Conservation (phyloP, 2,329 filamentous ascomycete species). For the Aureobasidium musti region DNA sequence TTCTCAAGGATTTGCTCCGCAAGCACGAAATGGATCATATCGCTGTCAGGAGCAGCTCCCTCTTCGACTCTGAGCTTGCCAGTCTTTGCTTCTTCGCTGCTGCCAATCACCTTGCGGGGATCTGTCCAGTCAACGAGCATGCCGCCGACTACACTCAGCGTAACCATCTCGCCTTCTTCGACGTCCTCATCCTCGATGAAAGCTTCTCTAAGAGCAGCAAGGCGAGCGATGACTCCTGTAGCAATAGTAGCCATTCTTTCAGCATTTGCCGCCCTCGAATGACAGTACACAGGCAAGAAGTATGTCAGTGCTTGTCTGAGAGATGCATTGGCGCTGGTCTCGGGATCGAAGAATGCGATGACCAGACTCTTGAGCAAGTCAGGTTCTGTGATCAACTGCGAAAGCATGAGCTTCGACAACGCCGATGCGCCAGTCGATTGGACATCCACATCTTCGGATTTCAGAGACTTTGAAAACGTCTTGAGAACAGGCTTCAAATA, state of each 20-base stretch:
- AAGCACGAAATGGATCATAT: slow-evolving; percentile 70
- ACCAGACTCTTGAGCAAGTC: slow-evolving; percentile 80
- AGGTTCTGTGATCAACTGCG: slow-evolving; percentile 71
- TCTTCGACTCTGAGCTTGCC: slow-evolving; percentile 48
- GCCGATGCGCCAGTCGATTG: slow-evolving; percentile 80
- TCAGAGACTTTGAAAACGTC: slow-evolving; percentile 80
- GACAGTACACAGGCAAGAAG: slow-evolving; percentile 93
- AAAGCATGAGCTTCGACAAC: slow-evolving; percentile 82
- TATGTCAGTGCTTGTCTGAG: slow-evolving; percentile 87
- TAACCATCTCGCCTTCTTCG: slow-evolving; percentile 75
- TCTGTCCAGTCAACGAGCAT: slow-evolving; percentile 95
- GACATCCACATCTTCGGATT: slow-evolving; percentile 69
- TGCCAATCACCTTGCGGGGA: slow-evolving; percentile 71
- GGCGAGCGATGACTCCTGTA: slow-evolving; percentile 71
- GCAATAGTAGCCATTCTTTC: slow-evolving; percentile 75
- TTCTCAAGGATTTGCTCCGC: slow-evolving; percentile 76
- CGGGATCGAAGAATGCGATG: slow-evolving; percentile 82
- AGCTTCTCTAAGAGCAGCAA: slow-evolving; percentile 49
- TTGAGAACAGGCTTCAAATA: slow-evolving; percentile 70
- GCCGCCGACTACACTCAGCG: slow-evolving; percentile 71
- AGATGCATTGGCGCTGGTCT: slow-evolving; percentile 75
- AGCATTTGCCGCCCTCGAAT: slow-evolving; percentile 79
- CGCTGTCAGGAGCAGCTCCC: slow-evolving; percentile 62
- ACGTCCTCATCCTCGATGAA: slow-evolving; percentile 62
- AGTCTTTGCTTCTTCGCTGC: slow-evolving; percentile 58